These are phyloP conservation scores for Ogataea zsoltii DNA, from an alignment of 805 yeast species.

Conservation along the genomic window DNA sequence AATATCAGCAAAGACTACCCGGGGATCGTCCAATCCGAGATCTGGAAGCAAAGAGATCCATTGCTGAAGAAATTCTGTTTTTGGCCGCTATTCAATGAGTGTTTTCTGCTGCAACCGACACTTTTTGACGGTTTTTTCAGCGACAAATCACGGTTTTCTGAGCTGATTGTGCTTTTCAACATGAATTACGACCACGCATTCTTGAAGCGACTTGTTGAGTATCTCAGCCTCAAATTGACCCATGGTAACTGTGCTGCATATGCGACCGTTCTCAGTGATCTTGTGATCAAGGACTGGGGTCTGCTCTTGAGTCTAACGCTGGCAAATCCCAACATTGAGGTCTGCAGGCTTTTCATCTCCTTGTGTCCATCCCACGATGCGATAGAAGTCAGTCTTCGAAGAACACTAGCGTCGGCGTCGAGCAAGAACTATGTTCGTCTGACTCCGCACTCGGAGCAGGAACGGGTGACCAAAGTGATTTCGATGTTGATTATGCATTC, in stretches of 20 bases:
- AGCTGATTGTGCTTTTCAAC: conserved; percentile 3
- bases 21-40: not conserved
- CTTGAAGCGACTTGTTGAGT: conserved; percentile 6
- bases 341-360: conserved; percentile 6
- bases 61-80: not conserved
- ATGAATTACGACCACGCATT: conserved; percentile 6
- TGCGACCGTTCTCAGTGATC: conserved; percentile 1
- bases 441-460: conserved; percentile 46
- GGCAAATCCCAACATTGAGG: conserved; percentile 4
- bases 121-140: conserved; percentile 5
- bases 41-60: not conserved
- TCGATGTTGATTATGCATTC: conserved; percentile 36
- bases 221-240: conserved; percentile 1
- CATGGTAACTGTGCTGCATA: conserved; percentile 5
- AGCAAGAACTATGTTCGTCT: conserved; percentile 24
- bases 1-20: conserved; percentile 12
- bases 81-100: conserved; percentile 17
- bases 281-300: conserved; percentile 13
- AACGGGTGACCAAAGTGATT: conserved; percentile 47
- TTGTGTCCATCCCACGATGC: not conserved
- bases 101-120: conserved; percentile 4
- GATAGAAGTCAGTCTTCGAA: not conserved
- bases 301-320: not conserved
- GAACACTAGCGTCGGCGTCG: conserved; percentile 5
- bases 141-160: not conserved